Base-by-base conservation (phyloP, 805 yeast genomes). In the Candida ortonii region DNA sequence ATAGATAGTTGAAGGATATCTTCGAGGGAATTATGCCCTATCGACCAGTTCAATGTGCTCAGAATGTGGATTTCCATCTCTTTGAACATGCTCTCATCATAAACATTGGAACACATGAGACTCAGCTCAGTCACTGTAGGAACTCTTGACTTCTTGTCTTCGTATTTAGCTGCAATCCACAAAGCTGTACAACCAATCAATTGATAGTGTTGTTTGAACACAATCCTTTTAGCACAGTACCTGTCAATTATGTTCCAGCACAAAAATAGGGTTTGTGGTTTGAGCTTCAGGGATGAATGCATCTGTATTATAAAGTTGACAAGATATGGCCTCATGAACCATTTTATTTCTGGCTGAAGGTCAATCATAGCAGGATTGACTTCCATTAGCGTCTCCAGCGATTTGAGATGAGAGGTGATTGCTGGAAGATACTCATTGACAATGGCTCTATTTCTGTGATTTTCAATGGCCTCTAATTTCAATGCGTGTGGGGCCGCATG, bases 151-250 rank as follows among this genome's bases (percentile, higher is more conserved):
- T 76, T 76, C 49, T 76, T 76, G 49, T 76, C 81, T 51, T 76
- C 81, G 52, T 74, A 76, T 50, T 90, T 90, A 16, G 96, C 80
- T 2, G 96, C 86, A 20, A 90, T 73, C 97, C 97, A 90, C 22
- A 90, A 65, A 41, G 96, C 86, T 4, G 96, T 86, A 41, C 95
- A 84, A 20, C 94, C 87, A 8, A 90, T 90, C 34, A 90, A 70
- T 60, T 89, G 96, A 42, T 86, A 80, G 61, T 89, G 97, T 38
- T 84, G 89, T 46, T 80, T 76, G 44, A 84, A 71, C 1, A 89
- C 93, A 6, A 88, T 78, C 49, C 97, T 71, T 50, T 80, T 83
- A 34, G 95, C 83, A 56, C 95, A 84, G 64, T 90, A 90, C 42
- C 97, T 75, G 59, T 90, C 98, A 42, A 90, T 84, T 34, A 89